These are phyloP conservation scores for Cynanchum wilfordii DNA, from an alignment of 257 asterid species.

Conservation along the genomic window DNA sequence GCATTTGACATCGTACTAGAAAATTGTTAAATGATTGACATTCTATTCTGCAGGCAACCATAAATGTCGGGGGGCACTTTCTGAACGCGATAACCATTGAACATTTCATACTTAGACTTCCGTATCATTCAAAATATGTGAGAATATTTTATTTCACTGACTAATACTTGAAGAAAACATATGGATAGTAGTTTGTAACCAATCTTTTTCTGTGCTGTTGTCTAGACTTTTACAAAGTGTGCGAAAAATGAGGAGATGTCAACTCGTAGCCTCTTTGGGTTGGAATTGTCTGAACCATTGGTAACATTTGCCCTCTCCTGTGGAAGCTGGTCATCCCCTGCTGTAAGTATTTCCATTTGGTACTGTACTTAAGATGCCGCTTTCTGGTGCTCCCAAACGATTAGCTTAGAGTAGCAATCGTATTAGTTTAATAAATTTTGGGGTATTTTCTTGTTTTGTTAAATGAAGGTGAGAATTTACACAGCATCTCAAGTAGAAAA, in stretches of 20 bases:
- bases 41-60: constrained; percentile 52
- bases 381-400: not conserved
- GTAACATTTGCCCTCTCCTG: constrained; percentile 94
- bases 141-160: constrained; percentile 17
- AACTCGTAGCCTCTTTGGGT: constrained; percentile 45
- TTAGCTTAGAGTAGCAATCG: not conserved
- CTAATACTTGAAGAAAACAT: not conserved
- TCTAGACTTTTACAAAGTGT: constrained; percentile 55
- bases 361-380: not conserved
- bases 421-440: not conserved
- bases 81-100: constrained; percentile 67
- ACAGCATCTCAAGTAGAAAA: constrained; percentile 67
- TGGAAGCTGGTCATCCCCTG: constrained; percentile 98
- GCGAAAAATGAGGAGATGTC: constrained; percentile 48
- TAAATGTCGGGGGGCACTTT: constrained; percentile 65
- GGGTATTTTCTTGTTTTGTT: not conserved
- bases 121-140: constrained; percentile 72
- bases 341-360: constrained; percentile 44
- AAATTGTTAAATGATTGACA: not conserved
- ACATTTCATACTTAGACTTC: constrained; percentile 72
- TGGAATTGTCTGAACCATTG: constrained; percentile 74
- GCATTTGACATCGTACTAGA: not conserved
- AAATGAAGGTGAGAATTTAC: constrained; percentile 65
- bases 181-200: not conserved
- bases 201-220: constrained; percentile 16